phyloP scores from a whole-genome alignment of 1,139 yeast genomes.

The Saccharomycopsis hybrid region DNA sequence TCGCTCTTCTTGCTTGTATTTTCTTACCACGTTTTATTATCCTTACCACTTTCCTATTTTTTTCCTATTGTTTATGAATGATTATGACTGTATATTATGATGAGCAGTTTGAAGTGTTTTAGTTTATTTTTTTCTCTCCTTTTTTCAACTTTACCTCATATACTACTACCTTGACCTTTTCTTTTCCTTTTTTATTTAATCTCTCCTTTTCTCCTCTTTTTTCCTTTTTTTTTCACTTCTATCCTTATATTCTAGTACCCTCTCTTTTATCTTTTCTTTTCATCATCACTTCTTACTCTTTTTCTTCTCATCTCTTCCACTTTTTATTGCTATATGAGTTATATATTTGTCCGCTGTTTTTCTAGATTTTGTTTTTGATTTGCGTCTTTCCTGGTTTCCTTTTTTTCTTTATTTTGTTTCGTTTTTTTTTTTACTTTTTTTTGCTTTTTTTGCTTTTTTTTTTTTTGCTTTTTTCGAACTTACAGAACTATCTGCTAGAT shows the following conservation, averaged over 20 bases:
- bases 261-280: constrained; percentile 4
- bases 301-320: no score
- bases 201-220: background rate
- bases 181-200: background rate
- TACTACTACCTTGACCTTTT: constrained; percentile 1
- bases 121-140: background rate
- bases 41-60: background rate
- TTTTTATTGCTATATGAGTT: no score
- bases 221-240: constrained; percentile 1
- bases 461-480: no score
- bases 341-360: constrained; percentile 3
- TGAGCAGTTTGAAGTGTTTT: background rate
- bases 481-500: no score
- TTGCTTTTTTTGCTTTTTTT: no score
- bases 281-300: constrained; percentile 4
- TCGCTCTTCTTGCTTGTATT: constrained; percentile 6
- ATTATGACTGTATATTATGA: constrained; percentile 8
- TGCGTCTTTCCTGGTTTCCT: constrained; percentile 1
- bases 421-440: no score
- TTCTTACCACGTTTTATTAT: background rate
- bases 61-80: constrained; percentile 4
- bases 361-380: background rate
- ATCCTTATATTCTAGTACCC: constrained; percentile 1
- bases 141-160: background rate
- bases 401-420: constrained; percentile 5